These are phyloP conservation scores for Arthrobotrys conoides DNA, from an alignment of 2,329 filamentous ascomycete species.

Conservation along the genomic window DNA sequence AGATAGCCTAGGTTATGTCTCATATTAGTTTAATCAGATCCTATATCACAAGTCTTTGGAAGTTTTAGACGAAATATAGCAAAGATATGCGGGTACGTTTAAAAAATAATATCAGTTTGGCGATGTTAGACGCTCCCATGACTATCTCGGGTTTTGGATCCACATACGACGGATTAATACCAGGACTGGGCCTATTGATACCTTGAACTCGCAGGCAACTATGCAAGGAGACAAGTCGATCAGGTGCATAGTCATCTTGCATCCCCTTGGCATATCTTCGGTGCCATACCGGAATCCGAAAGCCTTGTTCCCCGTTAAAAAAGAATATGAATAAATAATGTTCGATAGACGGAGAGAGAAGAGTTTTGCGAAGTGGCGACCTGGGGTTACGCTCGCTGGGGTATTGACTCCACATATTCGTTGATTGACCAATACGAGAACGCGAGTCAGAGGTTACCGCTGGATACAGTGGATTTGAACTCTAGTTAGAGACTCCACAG, in stretches of 20 bases:
- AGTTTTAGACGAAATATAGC: neutral
- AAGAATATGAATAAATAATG: neutral
- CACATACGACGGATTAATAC: slow-evolving; percentile 60
- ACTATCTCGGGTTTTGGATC: slow-evolving; percentile 24
- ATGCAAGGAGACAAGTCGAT: slow-evolving; percentile 29
- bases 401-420: slow-evolving; percentile 6
- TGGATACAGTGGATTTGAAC: neutral
- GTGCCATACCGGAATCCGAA: slow-evolving; percentile 54
- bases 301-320: slow-evolving; percentile 53
- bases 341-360: neutral
- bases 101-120: slow-evolving; percentile 3
- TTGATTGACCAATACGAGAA: neutral
- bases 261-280: slow-evolving; percentile 35
- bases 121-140: slow-evolving; percentile 20
- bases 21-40: slow-evolving; percentile 20
- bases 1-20: slow-evolving; percentile 33
- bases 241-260: slow-evolving; percentile 32
- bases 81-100: neutral
- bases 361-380: slow-evolving; percentile 13
- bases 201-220: slow-evolving; percentile 20
- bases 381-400: slow-evolving; percentile 2
- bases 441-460: neutral
- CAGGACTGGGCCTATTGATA: slow-evolving; percentile 31
- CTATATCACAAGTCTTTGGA: neutral
- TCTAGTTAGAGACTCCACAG: neutral